Evolutionary conservation across 2,329 filamentous ascomycete species (phyloP).

Genomic region (Fonsecaea pedrosoi): DNA sequence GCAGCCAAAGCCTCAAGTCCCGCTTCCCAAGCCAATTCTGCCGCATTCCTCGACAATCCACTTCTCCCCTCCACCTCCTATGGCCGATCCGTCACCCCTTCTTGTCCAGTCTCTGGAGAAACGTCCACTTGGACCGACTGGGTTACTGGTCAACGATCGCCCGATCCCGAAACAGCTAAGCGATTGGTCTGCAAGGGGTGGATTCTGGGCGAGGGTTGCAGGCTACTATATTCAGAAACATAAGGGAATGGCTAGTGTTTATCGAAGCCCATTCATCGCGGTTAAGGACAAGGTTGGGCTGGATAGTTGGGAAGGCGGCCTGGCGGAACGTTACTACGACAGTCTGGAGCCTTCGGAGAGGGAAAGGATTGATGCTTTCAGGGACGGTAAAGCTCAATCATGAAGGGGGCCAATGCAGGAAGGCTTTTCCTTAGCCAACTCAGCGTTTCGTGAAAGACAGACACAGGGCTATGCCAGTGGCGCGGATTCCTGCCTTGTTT

Average conservation of each 20-base stretch:
- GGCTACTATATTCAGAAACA: conserved; percentile 38
- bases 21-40: conserved; percentile 4
- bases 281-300: conserved; percentile 15
- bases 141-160: conserved; percentile 37
- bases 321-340: conserved; percentile 33
- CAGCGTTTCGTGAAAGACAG: neutral
- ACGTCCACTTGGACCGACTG: conserved; percentile 32
- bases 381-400: neutral
- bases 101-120: conserved; percentile 33
- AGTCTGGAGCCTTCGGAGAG: conserved; percentile 26
- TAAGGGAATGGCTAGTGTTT: conserved; percentile 35
- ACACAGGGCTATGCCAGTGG: neutral
- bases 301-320: conserved; percentile 6
- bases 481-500: neutral
- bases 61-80: conserved; percentile 24
- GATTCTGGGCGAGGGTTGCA: conserved; percentile 39
- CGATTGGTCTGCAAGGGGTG: conserved; percentile 36
- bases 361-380: conserved; percentile 27
- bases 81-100: conserved; percentile 33
- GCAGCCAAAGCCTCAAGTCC: conserved; percentile 19
- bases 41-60: conserved; percentile 7
- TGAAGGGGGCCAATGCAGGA: neutral
- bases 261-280: conserved; percentile 35
- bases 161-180: conserved; percentile 32
- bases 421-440: neutral